A percentile compares a stretch with the other conserved stretches of the same genome.
Evolutionary conservation across 169 alveolate species (phyloP).

Genomic region (Eimeria maxima): DNA sequence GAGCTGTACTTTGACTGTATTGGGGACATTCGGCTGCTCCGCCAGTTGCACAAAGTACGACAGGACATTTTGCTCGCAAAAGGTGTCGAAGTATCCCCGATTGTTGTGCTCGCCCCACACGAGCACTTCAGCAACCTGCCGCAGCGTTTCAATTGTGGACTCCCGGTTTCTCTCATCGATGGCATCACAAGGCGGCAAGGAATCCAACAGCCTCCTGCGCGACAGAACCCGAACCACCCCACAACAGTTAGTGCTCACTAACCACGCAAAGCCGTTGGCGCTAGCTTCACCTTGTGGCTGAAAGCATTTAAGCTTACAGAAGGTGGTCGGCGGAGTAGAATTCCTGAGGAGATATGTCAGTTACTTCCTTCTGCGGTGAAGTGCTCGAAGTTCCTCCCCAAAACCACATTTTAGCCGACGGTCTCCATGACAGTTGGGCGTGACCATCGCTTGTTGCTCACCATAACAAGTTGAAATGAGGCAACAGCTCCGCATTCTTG

Average conservation of each 20-base stretch:
- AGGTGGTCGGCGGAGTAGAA: slow-evolving; percentile 64
- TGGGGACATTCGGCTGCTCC: slow-evolving; percentile 67
- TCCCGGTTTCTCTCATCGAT: slow-evolving; percentile 78
- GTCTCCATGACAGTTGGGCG: slow-evolving; percentile 33
- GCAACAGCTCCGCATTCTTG: neutral
- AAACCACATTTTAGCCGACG: slow-evolving; percentile 47
- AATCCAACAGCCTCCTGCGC: slow-evolving; percentile 76
- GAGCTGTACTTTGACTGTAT: slow-evolving; percentile 81
- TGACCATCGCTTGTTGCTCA: neutral
- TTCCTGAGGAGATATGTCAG: slow-evolving; percentile 52
- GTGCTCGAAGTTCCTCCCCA: slow-evolving; percentile 74
- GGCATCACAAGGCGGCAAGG: slow-evolving; percentile 73
- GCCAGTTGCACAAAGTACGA: slow-evolving; percentile 72
- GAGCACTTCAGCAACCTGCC: slow-evolving; percentile 82
- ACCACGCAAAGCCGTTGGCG: neutral
- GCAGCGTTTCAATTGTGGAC: slow-evolving; percentile 73
- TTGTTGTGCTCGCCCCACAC: slow-evolving; percentile 84
- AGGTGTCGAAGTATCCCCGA: slow-evolving; percentile 74
- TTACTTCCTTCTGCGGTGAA: slow-evolving; percentile 39
- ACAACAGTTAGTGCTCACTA: neutral
- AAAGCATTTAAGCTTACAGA: slow-evolving; percentile 6
- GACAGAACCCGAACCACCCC: neutral
- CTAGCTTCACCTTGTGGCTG: neutral
- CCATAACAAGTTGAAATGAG: neutral
- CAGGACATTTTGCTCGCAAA: slow-evolving; percentile 83